Conservation (phyloP, 179 eudicot species). For the Pouteria campechiana region DNA sequence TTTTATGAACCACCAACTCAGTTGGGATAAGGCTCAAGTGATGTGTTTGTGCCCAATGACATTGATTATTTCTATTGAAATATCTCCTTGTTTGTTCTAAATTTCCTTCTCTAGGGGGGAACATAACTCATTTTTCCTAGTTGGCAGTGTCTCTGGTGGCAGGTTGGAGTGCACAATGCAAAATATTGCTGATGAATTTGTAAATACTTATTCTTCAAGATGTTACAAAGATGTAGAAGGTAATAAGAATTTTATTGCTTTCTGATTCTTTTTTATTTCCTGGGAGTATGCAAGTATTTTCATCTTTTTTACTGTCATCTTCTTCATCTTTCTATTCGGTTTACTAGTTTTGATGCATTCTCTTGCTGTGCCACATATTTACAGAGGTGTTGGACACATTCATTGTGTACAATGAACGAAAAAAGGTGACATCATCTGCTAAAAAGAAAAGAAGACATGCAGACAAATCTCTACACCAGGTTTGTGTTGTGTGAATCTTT, state of each 20-base stretch:
- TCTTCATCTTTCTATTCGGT: too few species aligned
- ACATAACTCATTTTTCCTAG: constrained; percentile 12
- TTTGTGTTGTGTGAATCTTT: constrained; percentile 13
- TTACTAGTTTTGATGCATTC: constrained; percentile 1
- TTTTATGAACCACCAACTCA: too few species aligned
- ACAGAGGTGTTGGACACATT: constrained; percentile 79
- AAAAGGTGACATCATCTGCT: constrained; percentile 97
- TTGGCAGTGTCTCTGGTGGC: constrained; percentile 76
- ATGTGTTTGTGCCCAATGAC: too few species aligned
- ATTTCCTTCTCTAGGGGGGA: too few species aligned
- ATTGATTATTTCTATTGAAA: too few species aligned
- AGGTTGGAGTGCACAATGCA: constrained; percentile 99
- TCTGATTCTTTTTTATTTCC: background rate
- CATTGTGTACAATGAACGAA: constrained; percentile 84
- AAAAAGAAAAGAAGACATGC: constrained; percentile 73
- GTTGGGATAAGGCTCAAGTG: too few species aligned
- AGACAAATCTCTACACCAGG: constrained; percentile 81
- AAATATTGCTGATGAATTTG: constrained; percentile 83
- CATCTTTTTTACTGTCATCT: too few species aligned
- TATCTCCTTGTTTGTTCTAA: too few species aligned
- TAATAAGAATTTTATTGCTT: constrained; percentile 7
- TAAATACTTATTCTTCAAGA: constrained; percentile 51
- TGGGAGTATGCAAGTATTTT: too few species aligned
- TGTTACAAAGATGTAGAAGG: constrained; percentile 61
- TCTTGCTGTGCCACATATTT: constrained; percentile 6